These are phyloP conservation scores for Thermomucor indicae-seudaticae DNA, from an alignment of 371 early-diverging fungal species.

Conservation along the genomic window DNA sequence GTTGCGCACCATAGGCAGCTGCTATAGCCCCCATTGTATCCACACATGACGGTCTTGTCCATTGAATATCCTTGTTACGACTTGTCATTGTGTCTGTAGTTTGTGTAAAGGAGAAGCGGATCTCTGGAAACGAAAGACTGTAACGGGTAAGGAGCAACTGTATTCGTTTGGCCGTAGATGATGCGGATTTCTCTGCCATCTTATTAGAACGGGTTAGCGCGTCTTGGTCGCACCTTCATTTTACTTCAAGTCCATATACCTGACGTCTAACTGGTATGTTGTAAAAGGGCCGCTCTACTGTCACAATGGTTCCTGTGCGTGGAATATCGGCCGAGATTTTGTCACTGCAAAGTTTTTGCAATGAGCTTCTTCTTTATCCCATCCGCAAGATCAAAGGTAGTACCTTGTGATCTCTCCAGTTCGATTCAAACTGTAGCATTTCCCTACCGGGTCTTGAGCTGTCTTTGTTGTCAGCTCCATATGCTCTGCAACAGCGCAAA, in stretches of 20 bases:
- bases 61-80: conserved; percentile 3
- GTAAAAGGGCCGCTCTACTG: conserved; percentile 32
- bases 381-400: background rate
- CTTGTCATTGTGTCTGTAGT: too few species aligned
- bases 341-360: conserved; percentile 2
- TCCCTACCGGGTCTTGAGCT: conserved; percentile 21
- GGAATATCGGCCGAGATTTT: conserved; percentile 8
- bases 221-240: too few species aligned
- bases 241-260: too few species aligned
- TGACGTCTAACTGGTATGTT: conserved; percentile 45
- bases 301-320: conserved; percentile 29
- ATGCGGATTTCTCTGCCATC: background rate
- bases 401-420: conserved; percentile 28
- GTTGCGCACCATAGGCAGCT: conserved; percentile 14
- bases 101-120: conserved; percentile 27
- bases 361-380: background rate
- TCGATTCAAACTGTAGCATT: conserved; percentile 26
- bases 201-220: too few species aligned
- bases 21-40: conserved; percentile 12
- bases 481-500: conserved; percentile 29
- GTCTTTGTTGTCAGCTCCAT: conserved; percentile 35
- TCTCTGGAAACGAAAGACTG: conserved; percentile 24
- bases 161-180: conserved; percentile 5
- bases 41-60: conserved; percentile 25
- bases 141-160: conserved; percentile 25